phyloP scores from a whole-genome alignment of 176 grass and related monocot genomes.

The Poa annua region DNA sequence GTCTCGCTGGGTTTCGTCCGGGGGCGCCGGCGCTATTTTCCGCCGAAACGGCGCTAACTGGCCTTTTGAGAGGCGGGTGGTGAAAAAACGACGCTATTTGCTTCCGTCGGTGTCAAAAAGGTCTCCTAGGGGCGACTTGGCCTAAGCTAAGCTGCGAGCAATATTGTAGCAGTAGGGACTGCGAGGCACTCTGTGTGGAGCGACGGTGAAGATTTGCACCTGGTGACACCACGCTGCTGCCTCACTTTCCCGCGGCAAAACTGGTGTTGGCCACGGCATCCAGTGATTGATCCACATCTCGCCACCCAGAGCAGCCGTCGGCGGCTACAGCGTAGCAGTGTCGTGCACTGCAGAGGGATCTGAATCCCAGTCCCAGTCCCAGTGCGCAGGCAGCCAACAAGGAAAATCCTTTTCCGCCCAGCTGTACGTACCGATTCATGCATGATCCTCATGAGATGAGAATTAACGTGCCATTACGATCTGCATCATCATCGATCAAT shows the following conservation, averaged over 20 bases:
- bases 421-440: too few relatives aligned
- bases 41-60: too few relatives aligned
- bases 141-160: background rate
- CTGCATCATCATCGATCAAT: background rate
- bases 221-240: slow-evolving; percentile 16
- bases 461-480: slow-evolving; percentile 42
- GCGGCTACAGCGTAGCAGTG: background rate
- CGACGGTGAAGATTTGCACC: background rate
- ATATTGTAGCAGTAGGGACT: background rate
- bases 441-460: background rate
- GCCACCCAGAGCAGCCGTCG: background rate
- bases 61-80: too few relatives aligned
- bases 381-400: background rate
- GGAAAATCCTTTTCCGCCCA: background rate
- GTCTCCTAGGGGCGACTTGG: too few relatives aligned
- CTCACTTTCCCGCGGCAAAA: slow-evolving; percentile 38
- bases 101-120: too few relatives aligned
- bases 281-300: background rate
- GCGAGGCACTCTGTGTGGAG: background rate
- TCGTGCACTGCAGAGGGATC: background rate
- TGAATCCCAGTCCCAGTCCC: background rate
- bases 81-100: too few relatives aligned
- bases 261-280: background rate
- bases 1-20: too few relatives aligned
- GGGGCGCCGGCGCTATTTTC: too few relatives aligned